Percentiles rank a stretch among this genome's conserved stretches.
These are phyloP conservation scores for Microthlaspi erraticum DNA, from an alignment of 345 rosid species.

Conservation along the genomic window DNA sequence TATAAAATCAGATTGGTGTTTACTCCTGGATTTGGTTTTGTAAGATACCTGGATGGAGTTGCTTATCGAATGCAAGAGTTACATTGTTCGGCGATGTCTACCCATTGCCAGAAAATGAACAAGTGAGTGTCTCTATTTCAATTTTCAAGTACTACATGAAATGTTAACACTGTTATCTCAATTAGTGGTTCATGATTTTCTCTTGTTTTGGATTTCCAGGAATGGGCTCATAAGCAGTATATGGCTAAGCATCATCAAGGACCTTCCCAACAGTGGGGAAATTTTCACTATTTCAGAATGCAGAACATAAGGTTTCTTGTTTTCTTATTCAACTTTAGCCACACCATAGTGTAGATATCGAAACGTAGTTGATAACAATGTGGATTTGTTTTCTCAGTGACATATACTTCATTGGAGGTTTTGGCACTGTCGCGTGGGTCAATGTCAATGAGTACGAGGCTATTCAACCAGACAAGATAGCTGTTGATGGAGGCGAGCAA, in stretches of 20 bases:
- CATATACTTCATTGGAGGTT: conserved; percentile 97
- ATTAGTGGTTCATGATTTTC: neutral
- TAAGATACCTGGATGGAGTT: conserved; percentile 99
- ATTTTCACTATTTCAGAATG: conserved; percentile 95
- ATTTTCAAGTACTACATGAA: no score
- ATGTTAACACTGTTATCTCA: neutral
- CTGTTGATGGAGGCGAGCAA: conserved; percentile 95
- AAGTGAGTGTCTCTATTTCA: conserved; percentile 58
- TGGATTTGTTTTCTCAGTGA: conserved; percentile 56
- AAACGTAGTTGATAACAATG: neutral
- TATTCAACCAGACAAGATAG: conserved; percentile 88
- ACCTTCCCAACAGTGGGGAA: conserved; percentile 94
- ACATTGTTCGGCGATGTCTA: conserved; percentile 91
- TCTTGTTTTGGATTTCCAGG: conserved; percentile 53
- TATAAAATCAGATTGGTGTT: neutral
- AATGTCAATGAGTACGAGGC: conserved; percentile 85
- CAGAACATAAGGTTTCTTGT: conserved; percentile 74
- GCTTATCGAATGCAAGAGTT: conserved; percentile 97
- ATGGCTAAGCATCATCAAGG: conserved; percentile 91
- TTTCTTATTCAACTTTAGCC: conserved; percentile 23
- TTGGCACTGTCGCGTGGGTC: conserved; percentile 98
- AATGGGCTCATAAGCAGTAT: conserved; percentile 96
- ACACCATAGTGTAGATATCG: neutral
- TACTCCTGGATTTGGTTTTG: conserved; percentile 35
- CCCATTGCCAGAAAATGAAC: conserved; percentile 86